Evolutionary conservation across 768 basidiomycete genomes (phyloP), one percentile per base, ranked within the genome.

Genomic region (Kwoniella sp.): DNA sequence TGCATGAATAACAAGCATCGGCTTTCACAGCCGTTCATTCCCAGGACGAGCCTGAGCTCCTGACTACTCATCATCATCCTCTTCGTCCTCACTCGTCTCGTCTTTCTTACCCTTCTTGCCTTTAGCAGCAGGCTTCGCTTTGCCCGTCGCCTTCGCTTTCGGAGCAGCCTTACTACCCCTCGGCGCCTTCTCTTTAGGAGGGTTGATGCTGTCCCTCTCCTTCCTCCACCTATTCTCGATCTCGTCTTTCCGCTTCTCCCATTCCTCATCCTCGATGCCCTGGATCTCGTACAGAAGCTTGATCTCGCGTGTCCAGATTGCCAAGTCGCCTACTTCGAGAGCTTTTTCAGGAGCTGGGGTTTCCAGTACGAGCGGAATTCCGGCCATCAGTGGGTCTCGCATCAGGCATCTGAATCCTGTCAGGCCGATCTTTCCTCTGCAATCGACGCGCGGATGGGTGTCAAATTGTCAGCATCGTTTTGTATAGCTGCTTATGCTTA

Each of bases 331-430:
- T 0, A 25, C 85, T 30, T 70, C 69, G 12, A 73, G 53, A 5
- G 71, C 66, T 48, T 73, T 85, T 61, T 90, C 91, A 68, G 87
- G 87, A 28, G 84, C 85, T 0, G 90, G 90, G 0, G 92, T 93
- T 75, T 94, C 92, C 15, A 93, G 84, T 31, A 94, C 86, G 37
- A 94, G 84, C 1, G 91, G 91, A 34, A 93, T 88, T 51, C 85
- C 78, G 61, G 86, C 85, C 29, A 87, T 83, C 20, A 90, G 86
- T 3, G 85, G 82, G 73, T 93, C 91, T 9, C 85, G 84, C 58
- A 92, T 82, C 55, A 92, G 86, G 65, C 86, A 84, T 30, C 83
- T 81, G 79, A 93, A 93, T 0, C 86, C 83, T 0, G 73, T 66
- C 3, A 92, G 82, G 9, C 86, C 86, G 45, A 93, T 84, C 54